A percentile compares a stretch with the other conserved stretches of the same genome.
phyloP scores from a whole-genome alignment of 257 asterid genomes.

The Solanum megistacrolobum region DNA sequence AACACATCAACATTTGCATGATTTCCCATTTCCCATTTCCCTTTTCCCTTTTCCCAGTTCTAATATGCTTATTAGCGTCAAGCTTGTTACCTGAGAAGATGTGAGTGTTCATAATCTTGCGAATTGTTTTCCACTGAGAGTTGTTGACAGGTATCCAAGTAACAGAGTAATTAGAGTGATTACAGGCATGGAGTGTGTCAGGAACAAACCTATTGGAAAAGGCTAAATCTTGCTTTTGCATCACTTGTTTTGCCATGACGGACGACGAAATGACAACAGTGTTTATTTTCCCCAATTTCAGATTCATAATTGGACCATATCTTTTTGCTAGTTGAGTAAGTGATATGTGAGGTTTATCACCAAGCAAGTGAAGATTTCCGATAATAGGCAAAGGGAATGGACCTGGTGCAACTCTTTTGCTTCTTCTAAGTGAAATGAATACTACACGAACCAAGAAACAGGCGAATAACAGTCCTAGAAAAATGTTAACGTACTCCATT shows the following conservation, averaged over 20 bases:
- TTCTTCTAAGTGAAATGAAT: not conserved
- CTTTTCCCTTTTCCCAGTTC: slow-evolving; percentile 2
- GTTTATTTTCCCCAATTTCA: slow-evolving; percentile 45
- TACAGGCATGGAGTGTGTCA: slow-evolving; percentile 44
- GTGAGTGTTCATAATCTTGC: not conserved
- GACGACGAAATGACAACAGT: slow-evolving; percentile 52
- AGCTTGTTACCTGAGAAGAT: slow-evolving; percentile 22
- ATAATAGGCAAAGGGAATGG: slow-evolving; percentile 64
- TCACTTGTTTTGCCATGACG: slow-evolving; percentile 43
- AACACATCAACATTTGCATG: slow-evolving; percentile 18
- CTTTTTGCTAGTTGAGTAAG: slow-evolving; percentile 40
- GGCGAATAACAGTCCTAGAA: slow-evolving; percentile 34
- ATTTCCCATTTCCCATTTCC: not conserved
- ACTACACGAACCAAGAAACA: not conserved
- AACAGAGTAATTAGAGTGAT: slow-evolving; percentile 44
- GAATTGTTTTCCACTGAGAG: slow-evolving; percentile 35
- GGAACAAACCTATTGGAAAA: slow-evolving; percentile 45
- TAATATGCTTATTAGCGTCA: slow-evolving; percentile 46
- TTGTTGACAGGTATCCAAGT: slow-evolving; percentile 52
- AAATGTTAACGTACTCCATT: slow-evolving; percentile 13
- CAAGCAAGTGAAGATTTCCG: slow-evolving; percentile 68
- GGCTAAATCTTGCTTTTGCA: slow-evolving; percentile 58
- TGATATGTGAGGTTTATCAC: slow-evolving; percentile 62
- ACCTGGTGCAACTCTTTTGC: slow-evolving; percentile 5
- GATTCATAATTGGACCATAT: slow-evolving; percentile 61